Percentiles rank a stretch among this genome's conserved stretches.
These are phyloP conservation scores for Cyberlindnera lachancei DNA, from an alignment of 805 yeast species.

Conservation along the genomic window DNA sequence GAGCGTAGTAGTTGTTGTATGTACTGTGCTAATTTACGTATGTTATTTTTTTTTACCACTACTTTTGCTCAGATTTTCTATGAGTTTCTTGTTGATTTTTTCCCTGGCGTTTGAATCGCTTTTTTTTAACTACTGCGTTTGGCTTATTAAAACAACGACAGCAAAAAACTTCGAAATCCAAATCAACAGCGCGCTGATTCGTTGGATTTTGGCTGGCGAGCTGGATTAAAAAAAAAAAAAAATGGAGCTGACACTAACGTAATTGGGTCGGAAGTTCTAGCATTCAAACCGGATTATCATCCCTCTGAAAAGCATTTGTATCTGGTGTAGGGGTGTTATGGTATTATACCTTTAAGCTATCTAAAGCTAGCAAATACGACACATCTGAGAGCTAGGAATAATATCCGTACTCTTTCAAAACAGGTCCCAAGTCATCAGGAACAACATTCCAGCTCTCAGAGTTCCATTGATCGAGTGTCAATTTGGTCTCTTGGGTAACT, in stretches of 20 bases:
- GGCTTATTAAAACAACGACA: slow-evolving; percentile 1
- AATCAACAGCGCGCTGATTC: slow-evolving; percentile 22
- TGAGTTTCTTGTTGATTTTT: slow-evolving; percentile 6
- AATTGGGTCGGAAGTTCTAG: background rate
- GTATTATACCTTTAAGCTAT: no score
- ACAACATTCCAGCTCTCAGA: slow-evolving; percentile 22
- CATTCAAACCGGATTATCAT: no score
- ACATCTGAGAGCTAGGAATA: no score
- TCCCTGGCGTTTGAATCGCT: no score
- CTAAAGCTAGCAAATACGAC: no score
- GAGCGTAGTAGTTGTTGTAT: background rate
- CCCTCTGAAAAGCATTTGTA: background rate
- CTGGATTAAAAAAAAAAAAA: slow-evolving; percentile 13
- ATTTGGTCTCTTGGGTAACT: slow-evolving; percentile 9
- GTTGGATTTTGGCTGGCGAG: slow-evolving; percentile 15
- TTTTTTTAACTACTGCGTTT: no score
- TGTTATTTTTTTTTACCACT: background rate
- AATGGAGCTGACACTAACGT: background rate
- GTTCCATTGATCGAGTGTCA: slow-evolving; percentile 23
- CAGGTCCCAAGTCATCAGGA: slow-evolving; percentile 28
- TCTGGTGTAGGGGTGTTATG: background rate
- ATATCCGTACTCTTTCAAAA: slow-evolving; percentile 7
- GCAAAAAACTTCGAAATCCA: slow-evolving; percentile 12
- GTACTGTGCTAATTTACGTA: background rate
- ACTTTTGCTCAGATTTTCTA: background rate